Percentiles rank a stretch among this genome's conserved stretches.
Conservation (phyloP, 129 eudicot genomes). For the Gnaphalium uliginosum region DNA sequence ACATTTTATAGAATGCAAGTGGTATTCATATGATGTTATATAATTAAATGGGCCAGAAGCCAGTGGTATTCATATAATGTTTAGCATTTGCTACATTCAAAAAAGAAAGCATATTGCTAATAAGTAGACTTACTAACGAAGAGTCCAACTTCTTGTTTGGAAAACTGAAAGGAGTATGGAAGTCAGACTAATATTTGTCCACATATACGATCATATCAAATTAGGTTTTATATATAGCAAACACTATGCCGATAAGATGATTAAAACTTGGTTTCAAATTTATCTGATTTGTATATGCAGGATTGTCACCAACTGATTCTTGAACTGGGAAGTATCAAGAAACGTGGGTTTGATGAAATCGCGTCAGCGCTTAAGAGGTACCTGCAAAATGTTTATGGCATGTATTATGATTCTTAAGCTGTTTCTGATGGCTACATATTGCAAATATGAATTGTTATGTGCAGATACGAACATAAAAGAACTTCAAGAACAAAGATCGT, state of each 20-base stretch:
- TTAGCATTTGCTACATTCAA: background rate
- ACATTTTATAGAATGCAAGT: background rate
- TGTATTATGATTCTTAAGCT: background rate
- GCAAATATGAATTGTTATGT: background rate
- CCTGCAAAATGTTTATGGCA: background rate
- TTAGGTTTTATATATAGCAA: background rate
- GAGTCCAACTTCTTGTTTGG: background rate
- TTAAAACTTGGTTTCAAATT: background rate
- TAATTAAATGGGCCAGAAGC: background rate
- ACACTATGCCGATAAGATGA: background rate
- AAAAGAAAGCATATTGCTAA: background rate
- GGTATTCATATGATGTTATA: no score
- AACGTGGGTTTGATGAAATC: slow-evolving; percentile 23
- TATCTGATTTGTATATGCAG: slow-evolving; percentile 15
- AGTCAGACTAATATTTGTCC: background rate
- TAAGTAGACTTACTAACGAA: no score
- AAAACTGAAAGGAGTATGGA: no score
- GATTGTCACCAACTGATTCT: slow-evolving; percentile 43
- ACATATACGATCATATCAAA: background rate
- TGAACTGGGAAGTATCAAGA: slow-evolving; percentile 34
- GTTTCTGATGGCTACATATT: background rate
- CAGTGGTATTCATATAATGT: no score
- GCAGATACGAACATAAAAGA: slow-evolving; percentile 39
- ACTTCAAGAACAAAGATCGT: slow-evolving; percentile 35
- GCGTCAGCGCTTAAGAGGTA: slow-evolving; percentile 39